phyloP scores from a whole-genome alignment of 768 basidiomycete species.

The Kwoniella sp. region DNA sequence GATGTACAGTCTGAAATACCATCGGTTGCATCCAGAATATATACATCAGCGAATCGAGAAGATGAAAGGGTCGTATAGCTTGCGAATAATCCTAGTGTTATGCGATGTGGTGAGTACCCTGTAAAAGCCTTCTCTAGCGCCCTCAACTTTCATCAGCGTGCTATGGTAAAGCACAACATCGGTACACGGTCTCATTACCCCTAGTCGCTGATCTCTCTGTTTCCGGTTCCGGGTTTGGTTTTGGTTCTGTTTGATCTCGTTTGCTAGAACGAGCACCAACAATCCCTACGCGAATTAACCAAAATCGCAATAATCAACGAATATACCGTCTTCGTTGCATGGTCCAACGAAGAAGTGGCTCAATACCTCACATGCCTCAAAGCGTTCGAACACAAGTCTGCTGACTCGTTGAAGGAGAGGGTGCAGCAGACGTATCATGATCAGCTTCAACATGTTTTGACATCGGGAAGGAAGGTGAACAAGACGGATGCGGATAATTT shows the following conservation, averaged over 20 bases:
- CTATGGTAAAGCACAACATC: too few species aligned
- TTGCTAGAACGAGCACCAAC: constrained; percentile 90
- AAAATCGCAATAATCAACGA: constrained; percentile 91
- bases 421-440: constrained; percentile 85
- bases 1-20: constrained; percentile 76
- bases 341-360: constrained; percentile 91
- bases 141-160: too few species aligned
- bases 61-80: constrained; percentile 75
- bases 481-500: constrained; percentile 96
- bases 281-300: constrained; percentile 86
- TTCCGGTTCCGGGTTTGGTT: too few species aligned
- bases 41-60: constrained; percentile 87
- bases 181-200: too few species aligned
- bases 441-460: constrained; percentile 77
- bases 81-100: constrained; percentile 81
- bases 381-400: constrained; percentile 88
- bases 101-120: constrained; percentile 78
- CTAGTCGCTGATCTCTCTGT: too few species aligned
- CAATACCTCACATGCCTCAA: constrained; percentile 89
- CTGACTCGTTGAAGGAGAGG: constrained; percentile 87
- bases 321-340: constrained; percentile 86
- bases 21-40: constrained; percentile 96
- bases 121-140: background rate
- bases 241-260: too few species aligned
- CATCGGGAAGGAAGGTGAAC: constrained; percentile 88